These are phyloP conservation scores for Coniochaeta ligniaria DNA, from an alignment of 2,329 filamentous ascomycete species.

Conservation along the genomic window DNA sequence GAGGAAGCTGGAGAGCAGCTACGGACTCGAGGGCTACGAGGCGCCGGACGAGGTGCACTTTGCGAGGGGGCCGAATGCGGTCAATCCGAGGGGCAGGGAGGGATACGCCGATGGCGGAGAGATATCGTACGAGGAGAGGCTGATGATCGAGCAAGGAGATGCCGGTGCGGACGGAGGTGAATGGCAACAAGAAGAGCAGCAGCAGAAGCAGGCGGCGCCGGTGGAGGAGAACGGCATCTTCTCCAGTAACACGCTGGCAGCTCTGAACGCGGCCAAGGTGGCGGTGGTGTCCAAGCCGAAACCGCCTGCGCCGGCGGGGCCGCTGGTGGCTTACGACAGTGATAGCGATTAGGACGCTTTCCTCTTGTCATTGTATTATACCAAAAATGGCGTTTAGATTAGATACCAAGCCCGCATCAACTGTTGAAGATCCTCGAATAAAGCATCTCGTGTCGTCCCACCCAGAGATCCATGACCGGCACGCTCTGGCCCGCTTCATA, in stretches of 20 bases:
- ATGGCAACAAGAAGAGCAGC: constrained; percentile 23
- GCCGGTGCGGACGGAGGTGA: constrained; percentile 27
- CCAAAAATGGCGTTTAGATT: constrained; percentile 4
- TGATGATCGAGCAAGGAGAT: constrained; percentile 52
- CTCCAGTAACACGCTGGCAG: constrained; percentile 73
- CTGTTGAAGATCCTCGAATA: constrained; percentile 87
- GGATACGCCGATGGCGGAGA: constrained; percentile 41
- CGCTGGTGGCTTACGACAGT: constrained; percentile 83
- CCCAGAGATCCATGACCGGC: constrained; percentile 75
- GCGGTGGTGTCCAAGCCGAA: constrained; percentile 48
- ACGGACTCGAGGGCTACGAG: constrained; percentile 86
- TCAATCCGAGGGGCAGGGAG: constrained; percentile 50
- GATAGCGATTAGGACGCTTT: constrained; percentile 39
- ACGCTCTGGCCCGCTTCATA: constrained; percentile 69
- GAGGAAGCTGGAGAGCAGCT: constrained; percentile 81
- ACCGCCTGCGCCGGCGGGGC: constrained; percentile 49
- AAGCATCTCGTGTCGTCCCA: constrained; percentile 73
- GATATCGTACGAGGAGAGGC: constrained; percentile 52
- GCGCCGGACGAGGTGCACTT: constrained; percentile 93
- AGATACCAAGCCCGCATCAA: constrained; percentile 23
- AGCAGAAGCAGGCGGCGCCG: constrained; percentile 28
- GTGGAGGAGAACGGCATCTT: constrained; percentile 59
- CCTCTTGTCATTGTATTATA: constrained; percentile 3
- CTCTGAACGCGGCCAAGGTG: constrained; percentile 55
- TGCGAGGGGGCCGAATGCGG: constrained; percentile 65